Evolutionary conservation across 768 basidiomycete species (phyloP).

Genomic region (Pleurotus tuoliensis): DNA sequence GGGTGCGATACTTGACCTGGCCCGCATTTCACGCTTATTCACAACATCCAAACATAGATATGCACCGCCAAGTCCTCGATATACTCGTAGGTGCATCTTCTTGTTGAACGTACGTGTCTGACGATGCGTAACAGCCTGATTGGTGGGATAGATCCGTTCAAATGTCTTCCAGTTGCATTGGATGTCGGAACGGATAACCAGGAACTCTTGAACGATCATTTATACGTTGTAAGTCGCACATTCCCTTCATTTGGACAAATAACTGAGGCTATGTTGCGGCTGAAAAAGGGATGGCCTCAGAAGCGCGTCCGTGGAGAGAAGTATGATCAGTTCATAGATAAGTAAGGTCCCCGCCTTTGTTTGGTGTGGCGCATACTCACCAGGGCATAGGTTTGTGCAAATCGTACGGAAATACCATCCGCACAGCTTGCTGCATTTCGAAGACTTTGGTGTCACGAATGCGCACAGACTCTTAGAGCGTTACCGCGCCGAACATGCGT

Average conservation of each 20-base stretch:
- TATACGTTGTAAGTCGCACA: conserved; percentile 57
- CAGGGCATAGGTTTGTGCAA: conserved; percentile 59
- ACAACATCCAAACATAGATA: conserved; percentile 40
- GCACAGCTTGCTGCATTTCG: conserved; percentile 70
- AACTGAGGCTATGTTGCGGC: neutral
- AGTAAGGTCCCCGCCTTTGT: conserved; percentile 31
- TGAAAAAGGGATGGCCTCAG: conserved; percentile 64
- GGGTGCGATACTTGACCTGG: conserved; percentile 31
- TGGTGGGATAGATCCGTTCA: conserved; percentile 61
- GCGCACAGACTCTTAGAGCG: conserved; percentile 63
- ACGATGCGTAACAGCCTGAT: conserved; percentile 40
- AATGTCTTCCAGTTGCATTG: conserved; percentile 53
- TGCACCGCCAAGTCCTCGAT: conserved; percentile 76
- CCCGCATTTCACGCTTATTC: neutral
- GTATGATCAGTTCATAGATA: conserved; percentile 78
- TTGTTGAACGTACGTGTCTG: neutral
- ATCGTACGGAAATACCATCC: conserved; percentile 72
- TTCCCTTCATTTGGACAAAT: neutral
- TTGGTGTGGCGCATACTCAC: neutral
- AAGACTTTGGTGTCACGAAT: conserved; percentile 81
- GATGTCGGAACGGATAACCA: conserved; percentile 81
- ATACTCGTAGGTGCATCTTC: conserved; percentile 48
- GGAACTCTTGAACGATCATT: conserved; percentile 52
- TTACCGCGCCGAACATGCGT: conserved; percentile 60
- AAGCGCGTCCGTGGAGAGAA: conserved; percentile 65